Evolutionary conservation across 768 basidiomycete species (phyloP), one percentile per base, ranked within the genome.

Genomic region (Lanmaoa pseudosensibilis): DNA sequence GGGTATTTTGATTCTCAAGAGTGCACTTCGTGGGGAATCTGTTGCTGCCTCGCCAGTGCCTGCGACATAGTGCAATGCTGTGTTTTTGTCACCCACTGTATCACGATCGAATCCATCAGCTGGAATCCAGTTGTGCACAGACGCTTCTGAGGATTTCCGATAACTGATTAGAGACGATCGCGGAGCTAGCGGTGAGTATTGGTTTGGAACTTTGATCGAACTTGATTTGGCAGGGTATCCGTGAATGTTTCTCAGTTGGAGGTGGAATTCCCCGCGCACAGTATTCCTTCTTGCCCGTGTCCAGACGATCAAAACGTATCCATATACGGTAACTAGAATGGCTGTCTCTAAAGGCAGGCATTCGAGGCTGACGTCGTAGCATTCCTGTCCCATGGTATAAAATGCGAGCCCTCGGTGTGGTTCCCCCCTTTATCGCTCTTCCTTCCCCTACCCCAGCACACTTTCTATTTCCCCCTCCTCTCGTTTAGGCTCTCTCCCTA

Each of bases 1-100:
- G 43, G 86, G 86, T 38, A 76, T 84, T 30, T 73, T 92, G 49
- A 76, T 84, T 18, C 71, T 90, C 66, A 76, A 83, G 62, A 77
- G 73, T 61, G 74, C 72, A 30, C 77, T 66, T 50, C 71, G 70
- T 13, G 72, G 69, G 43, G 72, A 64, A 25, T 65, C 71, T 54
- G 60, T 61, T 36, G 56, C 57, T 54, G 58, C 61, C 45, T 67
- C 67, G 15, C 65, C 68, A 6, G 55, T 44, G 30, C 56, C 69
- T 46, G 56, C 60, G 52, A 55, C 68, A 57, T 70, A 70, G 64
- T 60, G 40, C 36, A 18, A 53, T 56, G 43, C 44, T 44, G 23
- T 57, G 47, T 54, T 63, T 56, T 57, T 61, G 56, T 65, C 53
- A 27, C 43, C 48, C 50, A 48, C 59, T 64, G 60, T 61, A 65